These are phyloP conservation scores for Arthrocladium fulminans DNA, from an alignment of 2,329 filamentous ascomycete species.

Conservation along the genomic window DNA sequence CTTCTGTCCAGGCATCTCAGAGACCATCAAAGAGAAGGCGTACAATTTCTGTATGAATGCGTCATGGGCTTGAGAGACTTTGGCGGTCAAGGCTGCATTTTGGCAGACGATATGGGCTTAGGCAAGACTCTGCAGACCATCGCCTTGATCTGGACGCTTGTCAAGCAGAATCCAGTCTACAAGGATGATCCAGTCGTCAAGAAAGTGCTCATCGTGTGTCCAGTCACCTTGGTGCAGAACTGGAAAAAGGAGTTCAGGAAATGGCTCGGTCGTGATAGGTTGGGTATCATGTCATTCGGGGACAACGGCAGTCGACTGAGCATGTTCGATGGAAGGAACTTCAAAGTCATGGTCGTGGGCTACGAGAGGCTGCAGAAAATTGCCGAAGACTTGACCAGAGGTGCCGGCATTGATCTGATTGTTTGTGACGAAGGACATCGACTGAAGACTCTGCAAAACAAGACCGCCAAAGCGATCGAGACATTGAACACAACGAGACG, in stretches of 20 bases:
- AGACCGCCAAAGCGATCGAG: constrained; percentile 57
- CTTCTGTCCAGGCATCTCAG: constrained; percentile 54
- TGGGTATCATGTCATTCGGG: constrained; percentile 59
- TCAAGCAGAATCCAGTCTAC: constrained; percentile 62
- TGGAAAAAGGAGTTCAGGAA: constrained; percentile 66
- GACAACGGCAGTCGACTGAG: constrained; percentile 53
- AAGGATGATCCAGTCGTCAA: constrained; percentile 51
- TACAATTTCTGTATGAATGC: constrained; percentile 64
- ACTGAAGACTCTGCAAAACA: constrained; percentile 60
- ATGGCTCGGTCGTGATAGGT: constrained; percentile 62
- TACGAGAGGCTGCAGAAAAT: constrained; percentile 61
- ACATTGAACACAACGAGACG: constrained; percentile 53
- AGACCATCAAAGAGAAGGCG: constrained; percentile 60
- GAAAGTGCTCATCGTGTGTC: constrained; percentile 65
- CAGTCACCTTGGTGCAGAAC: constrained; percentile 62
- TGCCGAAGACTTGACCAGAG: constrained; percentile 56
- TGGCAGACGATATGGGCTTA: constrained; percentile 68
- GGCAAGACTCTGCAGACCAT: constrained; percentile 69
- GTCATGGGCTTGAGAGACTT: constrained; percentile 63
- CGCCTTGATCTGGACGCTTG: constrained; percentile 59
- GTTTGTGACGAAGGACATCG: constrained; percentile 63
- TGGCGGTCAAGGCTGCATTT: constrained; percentile 59
- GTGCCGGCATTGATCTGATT: constrained; percentile 57
- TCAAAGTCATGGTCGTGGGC: constrained; percentile 64
- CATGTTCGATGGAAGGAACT: constrained; percentile 61